These are phyloP conservation scores for Phytopythium montanum DNA, from an alignment of 352 stramenopile genomes.

Conservation along the genomic window DNA sequence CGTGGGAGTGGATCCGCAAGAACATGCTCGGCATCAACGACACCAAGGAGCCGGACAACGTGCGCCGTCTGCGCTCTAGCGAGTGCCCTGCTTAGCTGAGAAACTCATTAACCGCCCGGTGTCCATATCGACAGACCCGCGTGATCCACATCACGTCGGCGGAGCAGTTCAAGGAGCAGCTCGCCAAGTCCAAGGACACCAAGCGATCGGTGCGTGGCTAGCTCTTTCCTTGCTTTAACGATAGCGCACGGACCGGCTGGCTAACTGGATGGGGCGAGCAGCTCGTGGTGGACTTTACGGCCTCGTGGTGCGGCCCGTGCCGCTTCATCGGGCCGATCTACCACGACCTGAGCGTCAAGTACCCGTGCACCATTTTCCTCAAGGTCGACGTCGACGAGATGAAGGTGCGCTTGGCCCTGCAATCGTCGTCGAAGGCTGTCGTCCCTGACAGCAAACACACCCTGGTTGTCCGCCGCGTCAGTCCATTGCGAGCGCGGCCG, in stretches of 20 bases:
- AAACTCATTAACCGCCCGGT: too few species aligned
- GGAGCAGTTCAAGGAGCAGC: slow-evolving; percentile 70
- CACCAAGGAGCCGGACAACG: slow-evolving; percentile 42
- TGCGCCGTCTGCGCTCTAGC: slow-evolving; percentile 16
- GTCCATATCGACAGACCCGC: slow-evolving; percentile 32
- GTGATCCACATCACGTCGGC: slow-evolving; percentile 68
- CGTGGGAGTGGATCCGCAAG: slow-evolving; percentile 70
- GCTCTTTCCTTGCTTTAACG: not conserved
- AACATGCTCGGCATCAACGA: slow-evolving; percentile 59
- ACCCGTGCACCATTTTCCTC: slow-evolving; percentile 81
- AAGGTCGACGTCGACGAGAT: slow-evolving; percentile 90
- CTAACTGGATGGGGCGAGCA: too few species aligned
- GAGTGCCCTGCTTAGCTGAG: too few species aligned
- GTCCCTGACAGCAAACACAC: not conserved
- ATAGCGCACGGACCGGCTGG: not conserved
- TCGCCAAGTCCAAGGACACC: slow-evolving; percentile 61
- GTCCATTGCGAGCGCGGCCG: slow-evolving; percentile 56
- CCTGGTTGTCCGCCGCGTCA: slow-evolving; percentile 8
- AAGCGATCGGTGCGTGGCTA: slow-evolving; percentile 42
- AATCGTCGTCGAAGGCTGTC: too few species aligned
- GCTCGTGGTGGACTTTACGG: slow-evolving; percentile 87
- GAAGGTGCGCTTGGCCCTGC: slow-evolving; percentile 17
- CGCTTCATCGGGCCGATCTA: slow-evolving; percentile 83
- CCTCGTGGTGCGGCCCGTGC: slow-evolving; percentile 87
- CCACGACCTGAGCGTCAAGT: slow-evolving; percentile 83